A percentile compares a stretch with the other conserved stretches of the same genome.
These are phyloP conservation scores for Pyronema omphalodes DNA, from an alignment of 495 filamentous ascomycete species.

Conservation along the genomic window DNA sequence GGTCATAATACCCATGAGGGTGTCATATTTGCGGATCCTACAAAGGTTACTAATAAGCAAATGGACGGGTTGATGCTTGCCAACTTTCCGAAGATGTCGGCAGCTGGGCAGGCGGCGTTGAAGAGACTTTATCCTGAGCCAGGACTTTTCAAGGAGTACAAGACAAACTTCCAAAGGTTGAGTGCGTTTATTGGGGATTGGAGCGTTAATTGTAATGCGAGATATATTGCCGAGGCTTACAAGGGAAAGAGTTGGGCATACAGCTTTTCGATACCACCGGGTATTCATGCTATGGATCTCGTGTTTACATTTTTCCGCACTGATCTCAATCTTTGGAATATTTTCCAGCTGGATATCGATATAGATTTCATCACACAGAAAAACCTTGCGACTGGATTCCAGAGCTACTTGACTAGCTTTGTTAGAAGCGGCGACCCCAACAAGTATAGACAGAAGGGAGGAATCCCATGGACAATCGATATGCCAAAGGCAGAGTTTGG, in stretches of 20 bases:
- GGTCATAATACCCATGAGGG: conserved; percentile 17
- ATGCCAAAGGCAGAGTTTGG: conserved; percentile 8
- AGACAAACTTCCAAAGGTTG: conserved; percentile 6
- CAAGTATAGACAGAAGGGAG: conserved; percentile 9
- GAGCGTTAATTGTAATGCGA: conserved; percentile 14
- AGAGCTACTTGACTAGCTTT: conserved; percentile 19
- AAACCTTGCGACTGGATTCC: conserved; percentile 19
- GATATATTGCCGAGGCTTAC: conserved; percentile 13
- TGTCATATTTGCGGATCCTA: conserved; percentile 14
- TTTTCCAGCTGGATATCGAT: conserved; percentile 16
- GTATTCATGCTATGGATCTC: conserved; percentile 14
- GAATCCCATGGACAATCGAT: conserved; percentile 4
- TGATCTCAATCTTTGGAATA: conserved; percentile 14
- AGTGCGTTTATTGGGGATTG: conserved; percentile 13
- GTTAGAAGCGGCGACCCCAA: conserved; percentile 16
- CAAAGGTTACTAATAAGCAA: conserved; percentile 8
- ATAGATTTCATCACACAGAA: conserved; percentile 13
- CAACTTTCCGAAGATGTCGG: conserved; percentile 12
- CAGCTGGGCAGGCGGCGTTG: background rate
- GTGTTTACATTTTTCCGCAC: conserved; percentile 18
- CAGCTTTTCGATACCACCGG: conserved; percentile 14
- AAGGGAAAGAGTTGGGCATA: conserved; percentile 13
- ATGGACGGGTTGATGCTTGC: conserved; percentile 4
- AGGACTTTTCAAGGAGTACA: conserved; percentile 6
- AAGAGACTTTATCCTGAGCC: conserved; percentile 13